Evolutionary conservation across 495 filamentous ascomycete species (phyloP).

Genomic region (Penicillium cosmopolitanum): DNA sequence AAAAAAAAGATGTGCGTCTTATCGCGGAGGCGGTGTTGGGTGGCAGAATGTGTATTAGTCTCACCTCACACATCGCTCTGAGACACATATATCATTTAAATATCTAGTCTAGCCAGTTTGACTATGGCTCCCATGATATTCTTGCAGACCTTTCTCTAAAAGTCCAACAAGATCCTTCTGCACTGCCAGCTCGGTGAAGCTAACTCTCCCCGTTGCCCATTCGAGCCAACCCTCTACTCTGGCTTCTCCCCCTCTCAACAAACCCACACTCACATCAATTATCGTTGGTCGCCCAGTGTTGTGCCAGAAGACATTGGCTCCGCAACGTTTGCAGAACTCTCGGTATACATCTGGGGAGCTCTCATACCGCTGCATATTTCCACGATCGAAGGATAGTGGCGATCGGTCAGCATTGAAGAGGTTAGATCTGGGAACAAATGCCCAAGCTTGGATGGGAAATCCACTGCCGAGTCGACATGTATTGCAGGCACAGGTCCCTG

Average conservation of each 20-base stretch:
- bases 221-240: constrained; percentile 62
- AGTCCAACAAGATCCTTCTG: constrained; percentile 44
- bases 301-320: constrained; percentile 71
- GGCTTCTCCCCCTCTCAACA: constrained; percentile 57
- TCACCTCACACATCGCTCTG: too few relatives aligned
- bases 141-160: constrained; percentile 29
- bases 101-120: too few relatives aligned
- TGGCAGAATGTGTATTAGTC: background rate
- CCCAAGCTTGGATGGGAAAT: constrained; percentile 70
- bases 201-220: constrained; percentile 62
- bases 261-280: constrained; percentile 68
- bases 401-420: constrained; percentile 49
- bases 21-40: background rate
- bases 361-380: constrained; percentile 55
- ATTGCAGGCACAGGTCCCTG: constrained; percentile 66
- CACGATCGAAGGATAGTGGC: constrained; percentile 46
- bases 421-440: constrained; percentile 65
- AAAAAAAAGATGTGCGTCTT: constrained; percentile 3
- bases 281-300: constrained; percentile 56
- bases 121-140: background rate
- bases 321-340: constrained; percentile 68
- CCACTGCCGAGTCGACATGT: constrained; percentile 66
- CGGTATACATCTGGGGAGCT: constrained; percentile 58
- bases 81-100: background rate
- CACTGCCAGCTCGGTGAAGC: constrained; percentile 62